phyloP scores from a whole-genome alignment of 2,329 filamentous ascomycete species.

The Myotisia sp. region DNA sequence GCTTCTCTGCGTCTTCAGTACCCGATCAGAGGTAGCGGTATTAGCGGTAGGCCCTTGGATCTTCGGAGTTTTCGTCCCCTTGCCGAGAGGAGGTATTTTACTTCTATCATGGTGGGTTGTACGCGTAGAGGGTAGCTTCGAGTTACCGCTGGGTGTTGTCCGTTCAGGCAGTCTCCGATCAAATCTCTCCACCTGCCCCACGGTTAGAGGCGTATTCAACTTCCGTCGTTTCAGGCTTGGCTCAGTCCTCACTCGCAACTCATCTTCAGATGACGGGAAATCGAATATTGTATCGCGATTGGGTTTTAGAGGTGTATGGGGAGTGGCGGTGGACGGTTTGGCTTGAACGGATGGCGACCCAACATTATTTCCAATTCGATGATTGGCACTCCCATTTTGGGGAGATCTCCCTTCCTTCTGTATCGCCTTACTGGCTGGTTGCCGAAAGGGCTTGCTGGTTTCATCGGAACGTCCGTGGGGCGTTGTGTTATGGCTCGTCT shows the following conservation, averaged over 20 bases:
- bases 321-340: neutral
- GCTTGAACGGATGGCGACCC: too few relatives aligned
- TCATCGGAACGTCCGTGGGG: neutral
- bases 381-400: too few relatives aligned
- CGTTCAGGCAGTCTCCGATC: neutral
- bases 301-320: constrained; percentile 1
- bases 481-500: neutral
- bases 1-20: too few relatives aligned
- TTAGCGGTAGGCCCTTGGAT: too few relatives aligned
- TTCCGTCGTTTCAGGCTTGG: constrained; percentile 11
- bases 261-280: constrained; percentile 18
- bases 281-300: constrained; percentile 14
- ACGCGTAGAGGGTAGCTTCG: too few relatives aligned
- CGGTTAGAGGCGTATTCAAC: constrained; percentile 7
- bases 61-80: neutral
- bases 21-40: too few relatives aligned
- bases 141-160: neutral
- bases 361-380: too few relatives aligned
- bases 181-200: constrained; percentile 1
- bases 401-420: too few relatives aligned
- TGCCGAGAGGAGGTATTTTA: neutral
- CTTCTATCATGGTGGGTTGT: too few relatives aligned
- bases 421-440: neutral
- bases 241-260: constrained; percentile 8
- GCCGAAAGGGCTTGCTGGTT: neutral